Evolutionary conservation across 352 stramenopile genomes (phyloP).

Genomic region (Aphanomyces invadans): DNA sequence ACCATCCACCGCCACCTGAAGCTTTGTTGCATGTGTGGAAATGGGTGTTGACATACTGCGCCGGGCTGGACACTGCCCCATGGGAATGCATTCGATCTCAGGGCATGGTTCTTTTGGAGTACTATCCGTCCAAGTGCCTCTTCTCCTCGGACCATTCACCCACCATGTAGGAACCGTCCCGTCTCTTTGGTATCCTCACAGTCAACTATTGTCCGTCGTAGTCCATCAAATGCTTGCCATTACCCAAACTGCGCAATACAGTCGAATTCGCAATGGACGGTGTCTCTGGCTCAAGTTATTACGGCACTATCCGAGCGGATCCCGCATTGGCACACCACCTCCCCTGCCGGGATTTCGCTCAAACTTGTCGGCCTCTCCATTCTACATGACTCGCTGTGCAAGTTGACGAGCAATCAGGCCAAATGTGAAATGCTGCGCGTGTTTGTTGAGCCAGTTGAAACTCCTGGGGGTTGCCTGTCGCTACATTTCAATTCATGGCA

Average conservation of each 20-base stretch:
- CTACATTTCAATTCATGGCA: conserved; percentile 13
- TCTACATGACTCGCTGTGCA: conserved; percentile 45
- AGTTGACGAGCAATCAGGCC: conserved; percentile 39
- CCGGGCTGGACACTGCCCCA: neutral
- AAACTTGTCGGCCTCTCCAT: conserved; percentile 32
- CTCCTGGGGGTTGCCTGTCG: neutral
- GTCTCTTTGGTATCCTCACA: too few relatives aligned
- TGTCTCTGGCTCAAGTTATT: neutral
- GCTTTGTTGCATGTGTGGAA: neutral
- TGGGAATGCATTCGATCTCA: neutral
- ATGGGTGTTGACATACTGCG: neutral
- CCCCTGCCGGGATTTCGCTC: neutral
- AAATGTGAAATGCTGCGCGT: conserved; percentile 38
- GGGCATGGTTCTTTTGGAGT: neutral
- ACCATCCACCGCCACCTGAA: neutral
- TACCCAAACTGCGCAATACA: neutral
- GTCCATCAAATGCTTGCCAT: neutral
- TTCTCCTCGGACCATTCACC: neutral
- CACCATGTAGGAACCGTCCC: neutral
- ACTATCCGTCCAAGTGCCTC: conserved; percentile 5
- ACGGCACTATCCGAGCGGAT: neutral
- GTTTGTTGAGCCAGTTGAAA: conserved; percentile 24
- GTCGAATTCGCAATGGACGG: neutral
- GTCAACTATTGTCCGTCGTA: neutral
- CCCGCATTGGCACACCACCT: neutral